These are phyloP conservation scores for Sabuloglossum arenarium DNA, from an alignment of 495 filamentous ascomycete species.

Conservation along the genomic window DNA sequence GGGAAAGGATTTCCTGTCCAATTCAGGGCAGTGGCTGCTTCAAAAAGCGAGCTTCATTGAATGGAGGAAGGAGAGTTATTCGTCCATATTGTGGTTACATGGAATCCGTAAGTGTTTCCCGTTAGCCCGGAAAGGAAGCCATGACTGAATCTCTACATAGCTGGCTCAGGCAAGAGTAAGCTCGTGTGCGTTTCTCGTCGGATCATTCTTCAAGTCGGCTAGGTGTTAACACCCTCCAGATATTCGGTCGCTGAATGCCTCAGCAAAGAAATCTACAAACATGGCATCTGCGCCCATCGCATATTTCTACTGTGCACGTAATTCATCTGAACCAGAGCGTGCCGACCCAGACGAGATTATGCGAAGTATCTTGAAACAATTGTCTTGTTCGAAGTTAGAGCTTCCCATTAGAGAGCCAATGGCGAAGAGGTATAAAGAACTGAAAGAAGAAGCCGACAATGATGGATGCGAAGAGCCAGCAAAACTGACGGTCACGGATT, in stretches of 20 bases:
- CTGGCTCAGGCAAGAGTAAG: conserved; percentile 6
- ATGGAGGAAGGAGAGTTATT: conserved; percentile 3
- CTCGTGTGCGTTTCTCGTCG: conserved; percentile 1
- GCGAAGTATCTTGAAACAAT: conserved; percentile 7
- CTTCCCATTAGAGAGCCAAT: background rate
- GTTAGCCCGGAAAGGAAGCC: background rate
- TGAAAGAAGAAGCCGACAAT: background rate
- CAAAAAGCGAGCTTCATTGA: conserved; percentile 1
- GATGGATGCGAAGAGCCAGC: background rate
- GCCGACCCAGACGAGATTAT: background rate
- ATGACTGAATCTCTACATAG: background rate
- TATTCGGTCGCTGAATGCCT: background rate
- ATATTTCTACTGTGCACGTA: background rate
- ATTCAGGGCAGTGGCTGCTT: conserved; percentile 9
- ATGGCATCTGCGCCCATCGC: background rate
- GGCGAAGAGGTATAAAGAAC: background rate
- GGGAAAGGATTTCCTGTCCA: background rate
- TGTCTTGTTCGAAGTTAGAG: conserved; percentile 4
- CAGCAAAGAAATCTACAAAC: background rate
- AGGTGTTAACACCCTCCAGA: background rate
- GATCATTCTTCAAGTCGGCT: background rate
- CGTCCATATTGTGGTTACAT: conserved; percentile 8
- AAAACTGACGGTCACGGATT: background rate
- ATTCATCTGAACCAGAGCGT: background rate
- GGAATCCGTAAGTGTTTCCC: conserved; percentile 6